Percentiles rank a stretch among this genome's conserved stretches.
Evolutionary conservation across 202 grass and related monocot genomes (phyloP).

Genomic region (Setaria italica): DNA sequence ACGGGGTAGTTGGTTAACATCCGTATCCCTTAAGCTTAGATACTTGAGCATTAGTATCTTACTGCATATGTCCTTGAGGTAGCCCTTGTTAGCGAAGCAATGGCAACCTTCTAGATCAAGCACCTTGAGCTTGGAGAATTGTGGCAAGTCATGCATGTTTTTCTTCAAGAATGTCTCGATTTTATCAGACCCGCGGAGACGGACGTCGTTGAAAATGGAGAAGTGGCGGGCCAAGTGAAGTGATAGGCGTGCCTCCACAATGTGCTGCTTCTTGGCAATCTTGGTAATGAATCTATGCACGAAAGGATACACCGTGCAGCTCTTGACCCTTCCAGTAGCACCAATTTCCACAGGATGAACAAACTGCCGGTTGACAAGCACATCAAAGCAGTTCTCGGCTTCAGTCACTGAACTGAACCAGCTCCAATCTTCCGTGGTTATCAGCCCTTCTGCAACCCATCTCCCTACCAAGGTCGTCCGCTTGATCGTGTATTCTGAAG

Average conservation of each 20-base stretch:
- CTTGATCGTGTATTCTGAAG: neutral
- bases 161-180: too few species aligned
- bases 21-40: too few species aligned
- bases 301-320: neutral
- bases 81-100: too few species aligned
- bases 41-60: too few species aligned
- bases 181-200: too few species aligned
- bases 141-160: too few species aligned
- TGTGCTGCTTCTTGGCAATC: neutral
- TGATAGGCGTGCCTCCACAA: neutral
- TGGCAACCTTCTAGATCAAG: too few species aligned
- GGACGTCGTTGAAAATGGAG: too few species aligned
- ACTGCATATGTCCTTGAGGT: too few species aligned
- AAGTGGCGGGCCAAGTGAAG: too few species aligned
- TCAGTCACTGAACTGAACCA: neutral
- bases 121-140: too few species aligned
- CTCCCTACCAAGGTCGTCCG: neutral
- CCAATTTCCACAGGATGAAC: neutral
- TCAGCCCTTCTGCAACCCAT: neutral
- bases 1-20: too few species aligned
- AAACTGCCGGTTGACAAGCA: neutral
- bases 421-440: neutral
- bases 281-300: neutral
- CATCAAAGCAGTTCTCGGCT: neutral
- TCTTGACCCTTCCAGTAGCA: constrained; percentile 13